A percentile compares a stretch with the other conserved stretches of the same genome.
Evolutionary conservation across 2,329 filamentous ascomycete species (phyloP).

Genomic region (Colletotrichum costaricense): DNA sequence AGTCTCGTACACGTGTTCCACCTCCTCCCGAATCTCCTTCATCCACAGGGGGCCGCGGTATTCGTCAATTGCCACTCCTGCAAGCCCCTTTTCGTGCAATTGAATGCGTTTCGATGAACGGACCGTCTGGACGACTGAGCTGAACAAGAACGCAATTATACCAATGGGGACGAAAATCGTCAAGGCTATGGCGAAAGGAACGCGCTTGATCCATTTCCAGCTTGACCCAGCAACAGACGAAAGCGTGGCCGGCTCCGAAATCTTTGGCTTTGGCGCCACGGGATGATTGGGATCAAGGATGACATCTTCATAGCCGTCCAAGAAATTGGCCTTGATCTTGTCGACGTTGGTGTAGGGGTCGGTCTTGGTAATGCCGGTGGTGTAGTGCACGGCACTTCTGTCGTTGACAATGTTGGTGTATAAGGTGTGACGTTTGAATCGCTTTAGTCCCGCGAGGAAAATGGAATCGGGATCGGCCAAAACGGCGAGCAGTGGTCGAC

Average conservation of each 20-base stretch:
- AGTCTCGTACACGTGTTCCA: slow-evolving; percentile 82
- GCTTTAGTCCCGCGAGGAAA: slow-evolving; percentile 82
- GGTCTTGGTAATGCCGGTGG: slow-evolving; percentile 79
- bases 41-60: slow-evolving; percentile 80
- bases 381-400: slow-evolving; percentile 84
- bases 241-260: slow-evolving; percentile 41
- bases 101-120: slow-evolving; percentile 80
- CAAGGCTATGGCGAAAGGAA: slow-evolving; percentile 75
- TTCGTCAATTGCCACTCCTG: slow-evolving; percentile 73
- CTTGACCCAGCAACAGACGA: slow-evolving; percentile 46
- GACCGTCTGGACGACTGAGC: slow-evolving; percentile 80
- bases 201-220: slow-evolving; percentile 55
- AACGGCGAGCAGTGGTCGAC: slow-evolving; percentile 81
- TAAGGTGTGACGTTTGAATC: slow-evolving; percentile 80
- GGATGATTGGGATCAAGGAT: slow-evolving; percentile 78
- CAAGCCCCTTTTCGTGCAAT: slow-evolving; percentile 78
- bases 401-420: slow-evolving; percentile 94
- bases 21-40: slow-evolving; percentile 78
- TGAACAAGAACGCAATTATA: slow-evolving; percentile 77
- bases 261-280: slow-evolving; percentile 59
- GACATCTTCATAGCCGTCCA: slow-evolving; percentile 79
- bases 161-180: slow-evolving; percentile 80
- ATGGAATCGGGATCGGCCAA: slow-evolving; percentile 86
- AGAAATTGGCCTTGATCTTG: slow-evolving; percentile 77
- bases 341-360: slow-evolving; percentile 81